Conservation (phyloP, 345 rosid species). For the Eucalyptus cladocalyx region DNA sequence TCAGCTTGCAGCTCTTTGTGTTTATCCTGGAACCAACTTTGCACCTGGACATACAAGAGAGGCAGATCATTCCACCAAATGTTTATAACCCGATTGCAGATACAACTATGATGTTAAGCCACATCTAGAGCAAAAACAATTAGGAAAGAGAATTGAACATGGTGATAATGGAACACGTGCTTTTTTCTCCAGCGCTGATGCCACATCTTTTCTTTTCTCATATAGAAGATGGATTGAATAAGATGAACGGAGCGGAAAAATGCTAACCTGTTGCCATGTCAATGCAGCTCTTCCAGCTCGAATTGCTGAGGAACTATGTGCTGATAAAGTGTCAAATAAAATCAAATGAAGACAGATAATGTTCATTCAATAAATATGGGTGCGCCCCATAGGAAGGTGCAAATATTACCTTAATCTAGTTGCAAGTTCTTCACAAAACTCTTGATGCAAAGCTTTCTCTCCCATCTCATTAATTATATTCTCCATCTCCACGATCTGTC, state of each 20-base stretch:
- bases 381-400: neutral
- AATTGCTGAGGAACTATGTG: slow-evolving; percentile 32
- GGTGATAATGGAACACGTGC: neutral
- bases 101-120: neutral
- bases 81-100: neutral
- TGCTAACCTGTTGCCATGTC: slow-evolving; percentile 58
- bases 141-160: neutral
- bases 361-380: neutral
- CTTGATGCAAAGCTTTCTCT: slow-evolving; percentile 29
- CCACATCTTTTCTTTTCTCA: neutral
- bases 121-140: neutral
- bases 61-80: neutral
- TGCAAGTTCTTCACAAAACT: slow-evolving; percentile 58
- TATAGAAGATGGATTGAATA: neutral
- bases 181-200: neutral
- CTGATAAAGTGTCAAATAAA: neutral
- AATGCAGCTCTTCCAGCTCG: slow-evolving; percentile 43
- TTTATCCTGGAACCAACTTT: slow-evolving; percentile 54
- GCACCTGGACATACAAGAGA: slow-evolving; percentile 31
- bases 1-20: slow-evolving; percentile 7
- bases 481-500: slow-evolving; percentile 67
- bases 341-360: neutral
- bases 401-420: neutral
- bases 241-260: neutral
- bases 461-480: slow-evolving; percentile 52